A percentile compares a stretch with the other conserved stretches of the same genome.
Conservation (phyloP, 495 filamentous ascomycete genomes). For the Xylaria castorea region DNA sequence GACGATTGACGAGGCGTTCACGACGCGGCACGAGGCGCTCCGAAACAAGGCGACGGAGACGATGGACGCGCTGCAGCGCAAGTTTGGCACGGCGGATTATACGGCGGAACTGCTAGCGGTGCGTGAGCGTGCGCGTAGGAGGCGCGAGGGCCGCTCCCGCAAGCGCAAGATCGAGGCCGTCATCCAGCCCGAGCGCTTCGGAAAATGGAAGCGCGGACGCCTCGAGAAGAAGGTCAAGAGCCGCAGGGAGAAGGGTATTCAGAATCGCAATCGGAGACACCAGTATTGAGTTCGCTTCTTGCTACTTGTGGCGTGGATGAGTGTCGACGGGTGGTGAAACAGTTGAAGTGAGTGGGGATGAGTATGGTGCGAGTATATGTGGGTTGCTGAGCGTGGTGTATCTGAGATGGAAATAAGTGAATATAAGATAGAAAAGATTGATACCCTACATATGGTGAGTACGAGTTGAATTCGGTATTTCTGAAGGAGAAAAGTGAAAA, state of each 20-base stretch:
- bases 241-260: conserved; percentile 75
- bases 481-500: not conserved
- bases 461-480: not conserved
- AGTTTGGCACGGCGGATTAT: conserved; percentile 81
- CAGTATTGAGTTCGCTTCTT: conserved; percentile 47
- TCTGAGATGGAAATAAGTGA: not conserved
- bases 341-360: not conserved
- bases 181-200: conserved; percentile 76
- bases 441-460: conserved; percentile 1
- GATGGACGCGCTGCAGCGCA: conserved; percentile 77
- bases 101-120: conserved; percentile 71
- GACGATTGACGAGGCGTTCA: conserved; percentile 70
- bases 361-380: conserved; percentile 1
- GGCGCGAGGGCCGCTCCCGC: conserved; percentile 72
- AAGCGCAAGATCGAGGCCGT: conserved; percentile 91
- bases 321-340: not conserved
- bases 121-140: conserved; percentile 68
- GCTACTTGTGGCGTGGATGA: not conserved
- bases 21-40: conserved; percentile 68
- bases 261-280: conserved; percentile 72
- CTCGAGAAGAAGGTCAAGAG: conserved; percentile 83
- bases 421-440: conserved; percentile 6
- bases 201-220: conserved; percentile 81
- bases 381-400: not conserved
- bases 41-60: conserved; percentile 73